These are phyloP conservation scores for Leishmania amazonensis DNA, from an alignment of 208 protist species.

Conservation along the genomic window DNA sequence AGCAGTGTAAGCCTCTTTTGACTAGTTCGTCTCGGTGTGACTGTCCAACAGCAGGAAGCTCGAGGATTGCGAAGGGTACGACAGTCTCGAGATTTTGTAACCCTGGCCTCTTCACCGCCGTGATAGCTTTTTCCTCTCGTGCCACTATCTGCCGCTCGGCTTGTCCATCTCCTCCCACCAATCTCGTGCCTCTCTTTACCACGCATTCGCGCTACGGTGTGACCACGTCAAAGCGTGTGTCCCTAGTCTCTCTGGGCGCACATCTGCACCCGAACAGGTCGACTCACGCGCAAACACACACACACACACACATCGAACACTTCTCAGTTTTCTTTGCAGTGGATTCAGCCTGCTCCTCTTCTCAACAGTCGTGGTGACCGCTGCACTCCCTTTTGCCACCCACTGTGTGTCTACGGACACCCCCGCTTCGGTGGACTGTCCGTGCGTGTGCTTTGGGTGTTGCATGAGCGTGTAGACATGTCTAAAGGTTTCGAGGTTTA, in stretches of 20 bases:
- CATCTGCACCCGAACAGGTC: background rate
- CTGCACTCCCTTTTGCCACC: background rate
- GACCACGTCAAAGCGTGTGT: background rate
- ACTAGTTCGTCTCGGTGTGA: background rate
- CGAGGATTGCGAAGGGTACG: background rate
- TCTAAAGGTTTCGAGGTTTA: conserved; percentile 77
- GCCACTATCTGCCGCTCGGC: background rate
- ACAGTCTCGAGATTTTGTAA: background rate
- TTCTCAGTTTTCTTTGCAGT: background rate
- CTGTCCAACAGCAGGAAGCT: background rate
- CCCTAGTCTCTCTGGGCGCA: background rate
- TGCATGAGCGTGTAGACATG: conserved; percentile 31
- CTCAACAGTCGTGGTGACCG: background rate
- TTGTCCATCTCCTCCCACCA: background rate
- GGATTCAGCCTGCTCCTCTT: background rate
- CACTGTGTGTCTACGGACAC: conserved; percentile 4
- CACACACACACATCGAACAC: background rate
- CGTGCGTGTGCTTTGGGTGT: background rate
- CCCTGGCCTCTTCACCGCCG: background rate
- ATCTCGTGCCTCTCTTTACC: background rate
- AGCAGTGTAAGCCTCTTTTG: background rate
- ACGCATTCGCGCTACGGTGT: background rate
- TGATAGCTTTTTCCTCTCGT: background rate
- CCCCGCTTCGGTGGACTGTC: background rate
- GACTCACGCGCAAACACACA: background rate